Percentiles rank a stretch among this genome's conserved stretches.
Conservation (phyloP, 192 early-diverging fungal species). For the Backusella macrospora region DNA sequence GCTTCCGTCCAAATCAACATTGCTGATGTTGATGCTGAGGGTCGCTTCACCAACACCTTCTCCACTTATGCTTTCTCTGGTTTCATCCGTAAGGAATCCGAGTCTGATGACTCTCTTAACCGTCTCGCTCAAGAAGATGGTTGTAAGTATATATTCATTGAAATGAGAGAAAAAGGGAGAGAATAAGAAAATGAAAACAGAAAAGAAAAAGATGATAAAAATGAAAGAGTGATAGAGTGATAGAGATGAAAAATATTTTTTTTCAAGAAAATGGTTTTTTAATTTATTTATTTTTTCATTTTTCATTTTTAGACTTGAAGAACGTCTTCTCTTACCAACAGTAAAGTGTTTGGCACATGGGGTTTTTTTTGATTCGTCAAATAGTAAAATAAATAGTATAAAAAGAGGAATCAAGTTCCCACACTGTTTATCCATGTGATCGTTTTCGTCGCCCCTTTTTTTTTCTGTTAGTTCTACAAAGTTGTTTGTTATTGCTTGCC, state of each 20-base stretch:
- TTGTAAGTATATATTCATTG: constrained; percentile 41
- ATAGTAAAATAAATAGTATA: not conserved
- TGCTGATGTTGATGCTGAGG: constrained; percentile 86
- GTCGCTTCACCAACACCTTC: constrained; percentile 71
- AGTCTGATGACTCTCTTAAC: constrained; percentile 97
- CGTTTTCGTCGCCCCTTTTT: not conserved
- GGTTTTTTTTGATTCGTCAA: not conserved
- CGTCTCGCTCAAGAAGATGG: constrained; percentile 82
- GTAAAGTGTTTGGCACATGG: constrained; percentile 45
- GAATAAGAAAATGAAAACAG: not conserved
- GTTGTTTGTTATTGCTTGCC: too few relatives aligned
- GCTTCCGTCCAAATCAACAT: constrained; percentile 98
- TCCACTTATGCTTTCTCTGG: constrained; percentile 91
- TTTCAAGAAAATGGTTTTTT: not conserved
- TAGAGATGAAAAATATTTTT: not conserved
- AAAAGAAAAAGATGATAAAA: too few relatives aligned
- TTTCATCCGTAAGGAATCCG: constrained; percentile 84
- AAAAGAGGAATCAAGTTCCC: constrained; percentile 9
- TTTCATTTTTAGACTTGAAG: constrained; percentile 54
- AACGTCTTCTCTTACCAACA: constrained; percentile 78
- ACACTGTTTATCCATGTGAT: constrained; percentile 12
- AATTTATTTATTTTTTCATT: not conserved
- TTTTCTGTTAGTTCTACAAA: not conserved
- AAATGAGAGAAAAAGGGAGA: not conserved
- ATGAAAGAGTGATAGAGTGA: too few relatives aligned